Base-by-base conservation (phyloP, 768 basidiomycete species). In the Coprinopsis marcescibilis region DNA sequence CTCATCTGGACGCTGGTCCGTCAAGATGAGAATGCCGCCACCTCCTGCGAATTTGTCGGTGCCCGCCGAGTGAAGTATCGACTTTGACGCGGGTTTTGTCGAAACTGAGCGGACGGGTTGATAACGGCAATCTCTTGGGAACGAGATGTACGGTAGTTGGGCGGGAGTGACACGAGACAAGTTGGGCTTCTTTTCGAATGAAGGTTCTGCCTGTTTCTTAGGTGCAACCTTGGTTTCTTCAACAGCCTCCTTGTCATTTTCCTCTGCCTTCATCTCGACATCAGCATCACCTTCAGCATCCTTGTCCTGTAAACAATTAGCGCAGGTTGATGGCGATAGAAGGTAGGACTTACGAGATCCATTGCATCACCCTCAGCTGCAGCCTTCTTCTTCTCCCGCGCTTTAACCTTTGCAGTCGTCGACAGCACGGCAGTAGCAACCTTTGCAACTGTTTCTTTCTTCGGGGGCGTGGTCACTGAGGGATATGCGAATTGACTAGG, bases 361-460 rank as follows among this genome's bases (percentile, higher is more conserved):
- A 93, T 92, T 1, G 73, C 71, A 37, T 88, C 87, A 10, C 77
- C 80, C 41, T 91, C 91, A 3, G 80, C 82, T 33, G 80, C 87
- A 35, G 87, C 89, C 65, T 96, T 92, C 57, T 81, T 87, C 76
- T 89, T 94, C 60, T 93, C 92, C 53, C 96, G 77, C 1, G 93
- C 93, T 62, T 90, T 91, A n/a, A 89, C 91, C 64, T 91, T 95
- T 0, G 93, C 95, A 1, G 96, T 99, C 0, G 96, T 98, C 6
- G 92, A 96, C 32, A 99, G 76, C 10, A 99, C 94, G 27, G 94
- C 96, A 12, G 93, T 85, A 23, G 89, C 92, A 44, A 95, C 85
- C 66, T 95, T 96, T 33, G 88, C 79, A 17, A 89, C 85, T 0
- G 88, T 76, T 69, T 97, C 94, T 67, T 93, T 95, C 69, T 91